Percentiles rank a stretch among this genome's conserved stretches.
Conservation (phyloP, 257 asterid genomes). For the Rehmannia glutinosa region DNA sequence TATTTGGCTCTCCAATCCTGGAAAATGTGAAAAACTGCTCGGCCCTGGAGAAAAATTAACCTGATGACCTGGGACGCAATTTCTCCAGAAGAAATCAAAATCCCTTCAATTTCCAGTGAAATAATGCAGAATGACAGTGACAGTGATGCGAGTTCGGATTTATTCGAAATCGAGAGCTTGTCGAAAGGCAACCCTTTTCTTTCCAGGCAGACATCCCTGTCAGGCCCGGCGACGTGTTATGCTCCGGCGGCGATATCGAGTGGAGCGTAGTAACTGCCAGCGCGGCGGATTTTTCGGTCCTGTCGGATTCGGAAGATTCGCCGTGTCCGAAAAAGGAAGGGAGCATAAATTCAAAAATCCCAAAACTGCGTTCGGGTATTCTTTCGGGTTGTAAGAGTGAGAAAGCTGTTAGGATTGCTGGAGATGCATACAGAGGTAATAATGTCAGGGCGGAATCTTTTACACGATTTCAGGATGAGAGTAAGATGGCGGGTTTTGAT, state of each 20-base stretch:
- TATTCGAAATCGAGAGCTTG: conserved; percentile 81
- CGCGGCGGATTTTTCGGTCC: conserved; percentile 55
- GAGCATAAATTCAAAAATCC: conserved; percentile 19
- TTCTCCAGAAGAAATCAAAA: conserved; percentile 32
- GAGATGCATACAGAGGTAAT: conserved; percentile 35
- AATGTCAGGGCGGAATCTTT: conserved; percentile 19
- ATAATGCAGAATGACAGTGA: conserved; percentile 41
- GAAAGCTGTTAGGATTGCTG: conserved; percentile 65
- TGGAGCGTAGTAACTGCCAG: conserved; percentile 88
- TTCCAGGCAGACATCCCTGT: conserved; percentile 37
- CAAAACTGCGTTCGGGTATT: conserved; percentile 43
- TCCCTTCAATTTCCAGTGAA: conserved; percentile 34
- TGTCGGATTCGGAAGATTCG: conserved; percentile 51
- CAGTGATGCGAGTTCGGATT: conserved; percentile 77
- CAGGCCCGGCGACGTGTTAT: conserved; percentile 38
- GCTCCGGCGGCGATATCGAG: conserved; percentile 87
- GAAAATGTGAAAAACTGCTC: conserved; percentile 15
- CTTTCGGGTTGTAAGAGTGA: conserved; percentile 65
- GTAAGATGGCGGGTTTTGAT: conserved; percentile 28
- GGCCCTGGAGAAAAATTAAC: conserved; percentile 34
- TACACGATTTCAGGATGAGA: conserved; percentile 42
- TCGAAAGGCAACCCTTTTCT: conserved; percentile 39
- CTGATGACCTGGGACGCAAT: conserved; percentile 66
- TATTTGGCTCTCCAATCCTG: conserved; percentile 36
- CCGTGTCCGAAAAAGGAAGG: conserved; percentile 13